phyloP scores from a whole-genome alignment of 345 rosid species.

The Cardamine resedifolia region DNA sequence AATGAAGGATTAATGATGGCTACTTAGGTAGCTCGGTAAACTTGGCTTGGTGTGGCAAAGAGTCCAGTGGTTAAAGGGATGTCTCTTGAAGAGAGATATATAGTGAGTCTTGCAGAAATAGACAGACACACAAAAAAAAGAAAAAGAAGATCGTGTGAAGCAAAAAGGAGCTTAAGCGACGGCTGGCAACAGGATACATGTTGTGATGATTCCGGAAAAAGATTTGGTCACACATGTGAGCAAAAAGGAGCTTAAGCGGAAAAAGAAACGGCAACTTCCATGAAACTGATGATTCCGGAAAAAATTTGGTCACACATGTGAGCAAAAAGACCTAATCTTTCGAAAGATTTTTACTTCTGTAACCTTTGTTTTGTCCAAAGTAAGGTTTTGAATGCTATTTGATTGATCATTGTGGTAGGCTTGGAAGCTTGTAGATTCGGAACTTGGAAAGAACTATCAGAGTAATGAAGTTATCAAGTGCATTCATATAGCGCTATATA shows the following conservation, averaged over 20 bases:
- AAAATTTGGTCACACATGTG: constrained; percentile 38
- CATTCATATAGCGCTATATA: constrained; percentile 49
- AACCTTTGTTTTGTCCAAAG: neutral
- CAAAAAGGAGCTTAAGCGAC: no score
- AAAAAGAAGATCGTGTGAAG: no score
- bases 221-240: no score
- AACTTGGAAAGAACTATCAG: constrained; percentile 21
- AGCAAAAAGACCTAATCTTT: neutral
- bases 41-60: no score
- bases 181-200: no score
- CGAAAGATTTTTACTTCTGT: neutral
- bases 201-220: no score
- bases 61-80: no score
- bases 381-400: neutral
- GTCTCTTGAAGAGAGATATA: no score
- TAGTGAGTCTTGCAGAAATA: no score
- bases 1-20: no score
- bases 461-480: constrained; percentile 44
- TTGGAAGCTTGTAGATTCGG: constrained; percentile 49
- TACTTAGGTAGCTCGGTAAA: no score
- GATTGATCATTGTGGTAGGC: constrained; percentile 24
- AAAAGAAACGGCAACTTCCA: constrained; percentile 30
- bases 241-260: neutral
- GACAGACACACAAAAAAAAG: no score
- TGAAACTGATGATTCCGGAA: constrained; percentile 1